Conservation (phyloP, 345 rosid species). For the Lumnitzera littorea region DNA sequence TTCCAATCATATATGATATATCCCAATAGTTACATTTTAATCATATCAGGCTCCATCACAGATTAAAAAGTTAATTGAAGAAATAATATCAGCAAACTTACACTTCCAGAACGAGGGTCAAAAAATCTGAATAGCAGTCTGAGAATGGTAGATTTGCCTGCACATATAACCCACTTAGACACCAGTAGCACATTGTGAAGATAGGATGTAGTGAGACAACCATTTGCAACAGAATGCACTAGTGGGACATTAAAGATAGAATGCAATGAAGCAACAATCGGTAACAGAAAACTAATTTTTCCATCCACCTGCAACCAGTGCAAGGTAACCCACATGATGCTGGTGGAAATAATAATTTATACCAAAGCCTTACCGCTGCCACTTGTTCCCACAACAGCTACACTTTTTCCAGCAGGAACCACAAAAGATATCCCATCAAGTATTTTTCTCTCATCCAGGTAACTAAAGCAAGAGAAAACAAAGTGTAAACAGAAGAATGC, state of each 20-base stretch:
- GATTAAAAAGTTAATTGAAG: too few species aligned
- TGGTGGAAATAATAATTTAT: not conserved
- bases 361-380: slow-evolving; percentile 69
- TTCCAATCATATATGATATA: too few species aligned
- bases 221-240: too few species aligned
- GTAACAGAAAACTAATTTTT: too few species aligned
- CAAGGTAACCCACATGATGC: not conserved
- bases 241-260: too few species aligned
- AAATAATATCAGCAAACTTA: slow-evolving; percentile 24
- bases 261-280: too few species aligned
- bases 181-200: not conserved
- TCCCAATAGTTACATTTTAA: too few species aligned
- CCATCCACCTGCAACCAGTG: too few species aligned
- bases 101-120: slow-evolving; percentile 72
- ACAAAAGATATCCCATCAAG: slow-evolving; percentile 86
- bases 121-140: slow-evolving; percentile 87
- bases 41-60: too few species aligned
- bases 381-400: slow-evolving; percentile 99
- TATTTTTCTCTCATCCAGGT: slow-evolving; percentile 74
- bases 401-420: slow-evolving; percentile 92
- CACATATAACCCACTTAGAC: slow-evolving; percentile 19
- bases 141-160: slow-evolving; percentile 97
- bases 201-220: too few species aligned
- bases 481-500: slow-evolving; percentile 1
- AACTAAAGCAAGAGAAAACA: slow-evolving; percentile 42